A percentile compares a stretch with the other conserved stretches of the same genome.
Evolutionary conservation across 1,139 yeast species (phyloP).

Genomic region (Lodderomyces parapsilosis): DNA sequence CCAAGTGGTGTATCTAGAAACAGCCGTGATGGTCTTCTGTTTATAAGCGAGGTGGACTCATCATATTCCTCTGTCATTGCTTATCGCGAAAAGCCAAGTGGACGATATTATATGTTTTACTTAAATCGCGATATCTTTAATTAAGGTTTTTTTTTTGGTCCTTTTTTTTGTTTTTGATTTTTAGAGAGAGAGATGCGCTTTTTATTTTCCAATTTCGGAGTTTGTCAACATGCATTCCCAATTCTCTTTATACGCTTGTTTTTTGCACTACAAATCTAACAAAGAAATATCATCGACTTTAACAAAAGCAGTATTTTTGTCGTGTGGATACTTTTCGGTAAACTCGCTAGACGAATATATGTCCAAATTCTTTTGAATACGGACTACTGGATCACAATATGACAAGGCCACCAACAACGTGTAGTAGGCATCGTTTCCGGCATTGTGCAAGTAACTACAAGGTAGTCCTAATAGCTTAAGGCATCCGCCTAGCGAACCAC

Average conservation of each 20-base stretch:
- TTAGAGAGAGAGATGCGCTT: neutral
- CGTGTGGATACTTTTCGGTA: slow-evolving; percentile 11
- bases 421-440: slow-evolving; percentile 79
- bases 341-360: slow-evolving; percentile 9
- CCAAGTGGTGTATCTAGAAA: slow-evolving; percentile 43
- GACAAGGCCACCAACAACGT: slow-evolving; percentile 58
- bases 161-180: neutral
- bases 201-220: neutral
- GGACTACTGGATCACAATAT: slow-evolving; percentile 50
- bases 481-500: slow-evolving; percentile 52
- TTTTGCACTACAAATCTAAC: neutral
- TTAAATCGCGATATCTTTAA: neutral
- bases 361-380: slow-evolving; percentile 20
- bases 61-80: slow-evolving; percentile 8
- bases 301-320: slow-evolving; percentile 5
- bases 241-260: neutral
- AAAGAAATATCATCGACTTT: slow-evolving; percentile 6
- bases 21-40: slow-evolving; percentile 20
- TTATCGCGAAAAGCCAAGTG: too few species aligned
- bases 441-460: slow-evolving; percentile 70
- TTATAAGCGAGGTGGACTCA: slow-evolving; percentile 9
- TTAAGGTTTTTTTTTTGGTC: neutral
- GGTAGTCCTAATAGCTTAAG: slow-evolving; percentile 58
- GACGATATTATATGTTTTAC: neutral
- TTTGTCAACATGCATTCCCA: too few species aligned